Base-by-base conservation (phyloP, 352 stramenopile species). In the Paralagenidium karlingii region DNA sequence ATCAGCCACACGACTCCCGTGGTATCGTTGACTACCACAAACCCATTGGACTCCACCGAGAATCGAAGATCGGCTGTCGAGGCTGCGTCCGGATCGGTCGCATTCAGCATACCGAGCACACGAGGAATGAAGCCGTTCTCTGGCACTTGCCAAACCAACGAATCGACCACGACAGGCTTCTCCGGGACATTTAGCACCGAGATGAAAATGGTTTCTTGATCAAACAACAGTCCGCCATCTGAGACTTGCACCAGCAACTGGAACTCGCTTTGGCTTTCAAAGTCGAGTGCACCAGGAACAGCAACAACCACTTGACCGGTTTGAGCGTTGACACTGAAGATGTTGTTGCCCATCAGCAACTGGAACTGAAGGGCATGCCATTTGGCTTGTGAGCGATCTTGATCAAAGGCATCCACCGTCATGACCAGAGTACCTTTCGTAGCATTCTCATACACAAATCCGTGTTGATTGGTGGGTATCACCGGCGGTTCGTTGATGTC, bases 81-180 rank as follows among this genome's bases (percentile, higher is more conserved):
- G 8, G 43, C 34, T 39, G 52, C 53, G 15, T 81, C 67, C 2
- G 63, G 67, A 29, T 81, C 67, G 0, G 53, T 59, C 2, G 60
- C 60, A 32, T 75, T 71, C 1, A 75, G 34, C 6, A 61, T 41
- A 16, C 67, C 53, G 1, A 81, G 19, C 5, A 46, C 57, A 7
- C 56, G 55, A 13, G 67, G 67, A 27, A 53, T 50, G 6, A 22
- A 33, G 11, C 51, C 61, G 39, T 75, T 75, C 27, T 81, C 67
- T 2, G 8, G 24, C 2, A 55, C 40, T 16, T 9, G 1, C 7
- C 53, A 10, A 15, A 9, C 24, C 15, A 13, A n/a, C 19, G 28
- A 16, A 21, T 10, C 8, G 15, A 20, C 22, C n/a, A 51, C 10
- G 3, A 53, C n/a, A 8, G 53, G 48, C 6, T 44, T 8, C 13